Evolutionary conservation across 2,329 filamentous ascomycete species (phyloP).

Genomic region (Botrytis elliptica): DNA sequence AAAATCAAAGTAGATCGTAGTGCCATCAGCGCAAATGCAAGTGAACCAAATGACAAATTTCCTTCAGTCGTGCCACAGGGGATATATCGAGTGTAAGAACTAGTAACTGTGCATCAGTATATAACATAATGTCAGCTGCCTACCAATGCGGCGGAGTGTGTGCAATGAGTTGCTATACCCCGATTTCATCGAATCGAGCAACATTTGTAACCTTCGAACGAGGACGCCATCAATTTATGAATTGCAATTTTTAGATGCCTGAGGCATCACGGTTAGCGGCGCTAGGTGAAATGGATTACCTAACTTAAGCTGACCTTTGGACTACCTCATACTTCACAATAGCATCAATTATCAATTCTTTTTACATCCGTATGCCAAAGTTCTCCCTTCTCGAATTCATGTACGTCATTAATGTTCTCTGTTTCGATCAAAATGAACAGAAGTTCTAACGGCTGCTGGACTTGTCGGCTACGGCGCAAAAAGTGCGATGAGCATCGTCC

Average conservation of each 20-base stretch:
- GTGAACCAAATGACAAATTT: neutral
- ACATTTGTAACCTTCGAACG: neutral
- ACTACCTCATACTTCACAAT: neutral
- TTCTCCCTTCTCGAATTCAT: neutral
- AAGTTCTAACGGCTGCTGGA: conserved; percentile 29
- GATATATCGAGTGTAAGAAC: neutral
- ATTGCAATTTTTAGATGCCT: neutral
- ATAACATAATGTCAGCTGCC: neutral
- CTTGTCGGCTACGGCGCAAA: conserved; percentile 58
- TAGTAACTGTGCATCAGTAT: neutral
- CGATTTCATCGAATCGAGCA: neutral
- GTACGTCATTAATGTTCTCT: neutral
- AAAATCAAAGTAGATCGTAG: neutral
- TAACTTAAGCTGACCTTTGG: neutral
- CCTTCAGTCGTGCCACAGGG: neutral
- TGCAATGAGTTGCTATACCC: neutral
- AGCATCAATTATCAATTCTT: neutral
- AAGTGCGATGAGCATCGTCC: conserved; percentile 58
- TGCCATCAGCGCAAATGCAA: neutral
- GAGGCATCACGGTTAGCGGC: neutral
- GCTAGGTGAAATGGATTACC: neutral
- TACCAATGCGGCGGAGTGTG: neutral
- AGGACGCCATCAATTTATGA: neutral
- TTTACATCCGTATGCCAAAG: neutral
- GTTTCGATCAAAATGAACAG: neutral